phyloP scores from a whole-genome alignment of 805 yeast genomes.

The Wickerhamiella dianesei region DNA sequence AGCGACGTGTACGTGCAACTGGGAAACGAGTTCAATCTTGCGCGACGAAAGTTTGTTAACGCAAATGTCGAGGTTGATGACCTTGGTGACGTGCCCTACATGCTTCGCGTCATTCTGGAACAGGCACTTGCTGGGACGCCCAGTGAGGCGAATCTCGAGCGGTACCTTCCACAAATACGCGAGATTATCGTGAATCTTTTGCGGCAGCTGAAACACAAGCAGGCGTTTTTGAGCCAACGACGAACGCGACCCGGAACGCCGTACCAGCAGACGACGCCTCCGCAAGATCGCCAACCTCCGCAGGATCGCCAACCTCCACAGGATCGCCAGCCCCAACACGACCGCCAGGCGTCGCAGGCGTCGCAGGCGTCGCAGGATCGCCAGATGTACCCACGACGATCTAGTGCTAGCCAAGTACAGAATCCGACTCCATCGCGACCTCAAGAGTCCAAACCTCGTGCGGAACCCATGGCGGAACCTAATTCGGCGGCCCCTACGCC shows the following conservation, averaged over 20 bases:
- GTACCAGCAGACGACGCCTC: background rate
- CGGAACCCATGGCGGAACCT: too few relatives aligned
- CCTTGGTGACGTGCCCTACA: constrained; percentile 80
- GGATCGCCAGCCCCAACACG: constrained; percentile 4
- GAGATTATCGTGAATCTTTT: constrained; percentile 71
- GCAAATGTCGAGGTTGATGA: constrained; percentile 70
- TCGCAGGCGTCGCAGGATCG: background rate
- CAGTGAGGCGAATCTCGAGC: constrained; percentile 66
- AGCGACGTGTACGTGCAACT: constrained; percentile 82
- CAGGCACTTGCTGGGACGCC: constrained; percentile 76
- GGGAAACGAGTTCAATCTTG: constrained; percentile 85
- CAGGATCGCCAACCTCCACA: background rate
- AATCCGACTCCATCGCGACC: constrained; percentile 1
- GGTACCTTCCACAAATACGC: constrained; percentile 70
- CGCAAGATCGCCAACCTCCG: background rate
- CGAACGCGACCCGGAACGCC: background rate
- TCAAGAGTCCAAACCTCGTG: too few relatives aligned
- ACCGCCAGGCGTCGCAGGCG: background rate
- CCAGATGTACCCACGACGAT: background rate
- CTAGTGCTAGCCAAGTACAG: background rate
- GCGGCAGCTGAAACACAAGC: constrained; percentile 70
- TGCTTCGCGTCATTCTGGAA: constrained; percentile 66
- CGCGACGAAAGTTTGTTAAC: constrained; percentile 62
- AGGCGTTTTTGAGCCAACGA: constrained; percentile 33
- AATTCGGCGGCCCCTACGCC: too few relatives aligned